Conservation (phyloP, 805 yeast species). For the Suhomyces canberraensis region DNA sequence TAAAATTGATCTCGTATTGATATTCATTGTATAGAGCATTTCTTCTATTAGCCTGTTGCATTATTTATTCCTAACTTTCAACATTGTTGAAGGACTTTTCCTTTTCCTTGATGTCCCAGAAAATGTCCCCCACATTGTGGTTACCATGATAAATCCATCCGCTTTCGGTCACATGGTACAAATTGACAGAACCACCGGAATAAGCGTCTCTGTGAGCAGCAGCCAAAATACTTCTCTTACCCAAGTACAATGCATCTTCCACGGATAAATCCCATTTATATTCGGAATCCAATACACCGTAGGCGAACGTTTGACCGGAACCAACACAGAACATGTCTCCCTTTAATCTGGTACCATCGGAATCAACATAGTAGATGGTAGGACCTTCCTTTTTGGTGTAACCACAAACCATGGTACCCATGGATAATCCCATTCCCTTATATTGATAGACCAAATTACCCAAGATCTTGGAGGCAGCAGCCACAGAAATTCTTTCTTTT, state of each 20-base stretch:
- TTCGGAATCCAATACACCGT: constrained; percentile 93
- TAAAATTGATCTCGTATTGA: no score
- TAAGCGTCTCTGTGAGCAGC: constrained; percentile 98
- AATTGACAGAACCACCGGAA: constrained; percentile 94
- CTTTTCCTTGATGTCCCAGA: constrained; percentile 86
- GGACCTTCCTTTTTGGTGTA: constrained; percentile 95
- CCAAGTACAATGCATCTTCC: constrained; percentile 91
- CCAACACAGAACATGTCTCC: constrained; percentile 98
- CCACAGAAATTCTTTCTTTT: constrained; percentile 91
- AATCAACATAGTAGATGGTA: constrained; percentile 91
- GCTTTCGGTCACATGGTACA: constrained; percentile 86
- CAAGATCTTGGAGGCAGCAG: constrained; percentile 93
- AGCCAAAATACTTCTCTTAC: constrained; percentile 93
- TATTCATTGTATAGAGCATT: no score
- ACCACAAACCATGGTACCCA: constrained; percentile 99
- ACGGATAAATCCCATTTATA: constrained; percentile 88
- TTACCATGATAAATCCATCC: constrained; percentile 98
- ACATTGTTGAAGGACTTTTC: constrained; percentile 91
- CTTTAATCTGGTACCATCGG: constrained; percentile 92
- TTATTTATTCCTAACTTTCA: constrained; percentile 43
- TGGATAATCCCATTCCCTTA: constrained; percentile 97
- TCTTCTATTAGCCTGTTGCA: no score
- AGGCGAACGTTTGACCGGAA: constrained; percentile 98
- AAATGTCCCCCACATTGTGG: constrained; percentile 82
- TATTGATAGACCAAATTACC: constrained; percentile 87